A percentile compares a stretch with the other conserved stretches of the same genome.
These are phyloP conservation scores for Ananas comosus DNA, from an alignment of 176 grass and related monocot species.

Conservation along the genomic window DNA sequence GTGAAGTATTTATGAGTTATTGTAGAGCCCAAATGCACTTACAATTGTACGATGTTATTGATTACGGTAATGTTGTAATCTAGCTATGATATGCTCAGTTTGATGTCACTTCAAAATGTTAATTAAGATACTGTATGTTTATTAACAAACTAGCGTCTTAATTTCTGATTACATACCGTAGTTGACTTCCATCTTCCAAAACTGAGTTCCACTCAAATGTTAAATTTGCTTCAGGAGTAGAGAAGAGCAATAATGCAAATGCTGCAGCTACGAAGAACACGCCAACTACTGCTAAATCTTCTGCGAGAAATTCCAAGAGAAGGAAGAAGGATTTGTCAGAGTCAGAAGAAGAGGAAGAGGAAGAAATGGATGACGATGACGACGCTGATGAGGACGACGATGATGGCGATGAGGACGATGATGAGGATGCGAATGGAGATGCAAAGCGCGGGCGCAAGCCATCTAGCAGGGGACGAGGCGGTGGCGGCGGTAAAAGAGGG, in stretches of 20 bases:
- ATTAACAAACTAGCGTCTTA: too few species aligned
- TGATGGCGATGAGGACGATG: conserved; percentile 35
- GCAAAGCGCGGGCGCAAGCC: conserved; percentile 49
- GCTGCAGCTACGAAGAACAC: conserved; percentile 36
- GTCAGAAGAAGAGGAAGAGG: conserved; percentile 39
- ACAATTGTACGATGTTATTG: too few species aligned
- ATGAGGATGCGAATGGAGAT: conserved; percentile 24
- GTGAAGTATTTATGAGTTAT: too few species aligned
- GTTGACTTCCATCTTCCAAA: neutral
- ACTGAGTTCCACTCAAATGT: conserved; percentile 3
- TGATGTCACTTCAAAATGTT: too few species aligned
- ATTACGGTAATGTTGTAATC: too few species aligned
- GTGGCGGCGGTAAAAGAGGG: conserved; percentile 29
- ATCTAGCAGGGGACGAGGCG: conserved; percentile 52
- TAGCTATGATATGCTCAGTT: too few species aligned
- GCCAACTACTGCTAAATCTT: conserved; percentile 39
- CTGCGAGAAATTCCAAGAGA: conserved; percentile 37
- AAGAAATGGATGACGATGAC: neutral
- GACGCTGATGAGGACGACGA: conserved; percentile 29
- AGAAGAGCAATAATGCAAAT: conserved; percentile 26
- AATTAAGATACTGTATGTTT: too few species aligned
- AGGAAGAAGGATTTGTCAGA: conserved; percentile 71
- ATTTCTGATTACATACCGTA: neutral
- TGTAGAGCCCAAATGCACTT: too few species aligned
- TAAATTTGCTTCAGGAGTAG: conserved; percentile 21